Conservation (phyloP, 805 yeast genomes). For the Lachancea sp. region DNA sequence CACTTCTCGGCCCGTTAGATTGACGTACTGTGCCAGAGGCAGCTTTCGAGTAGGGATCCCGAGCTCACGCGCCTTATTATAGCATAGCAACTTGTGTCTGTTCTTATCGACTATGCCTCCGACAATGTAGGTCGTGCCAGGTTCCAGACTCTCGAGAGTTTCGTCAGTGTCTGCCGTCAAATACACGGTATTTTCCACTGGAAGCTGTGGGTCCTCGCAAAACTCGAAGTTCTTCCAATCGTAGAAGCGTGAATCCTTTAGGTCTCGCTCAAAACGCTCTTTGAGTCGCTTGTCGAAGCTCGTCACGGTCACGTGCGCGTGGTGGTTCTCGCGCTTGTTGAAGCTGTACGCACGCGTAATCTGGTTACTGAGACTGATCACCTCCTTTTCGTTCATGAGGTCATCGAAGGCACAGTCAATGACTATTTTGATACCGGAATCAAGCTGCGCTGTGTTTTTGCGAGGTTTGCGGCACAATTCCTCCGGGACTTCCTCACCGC, state of each 20-base stretch:
- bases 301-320: slow-evolving; percentile 53
- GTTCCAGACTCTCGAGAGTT: slow-evolving; percentile 53
- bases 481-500: slow-evolving; percentile 38
- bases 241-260: slow-evolving; percentile 47
- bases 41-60: slow-evolving; percentile 69
- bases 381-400: slow-evolving; percentile 70
- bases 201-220: slow-evolving; percentile 34
- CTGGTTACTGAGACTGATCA: slow-evolving; percentile 68
- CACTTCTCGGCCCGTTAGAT: slow-evolving; percentile 79
- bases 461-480: slow-evolving; percentile 35
- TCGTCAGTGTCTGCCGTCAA: slow-evolving; percentile 84
- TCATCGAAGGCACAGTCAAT: slow-evolving; percentile 91
- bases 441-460: slow-evolving; percentile 38
- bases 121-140: slow-evolving; percentile 70
- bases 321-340: slow-evolving; percentile 53
- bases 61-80: slow-evolving; percentile 67
- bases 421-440: slow-evolving; percentile 49
- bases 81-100: slow-evolving; percentile 74
- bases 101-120: slow-evolving; percentile 98
- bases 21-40: slow-evolving; percentile 82
- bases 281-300: slow-evolving; percentile 62
- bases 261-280: slow-evolving; percentile 58
- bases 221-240: slow-evolving; percentile 66
- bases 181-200: slow-evolving; percentile 47
- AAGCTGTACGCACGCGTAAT: slow-evolving; percentile 77